These are phyloP conservation scores for Moricandia moricandioides DNA, from an alignment of 345 rosid genomes.

Conservation along the genomic window DNA sequence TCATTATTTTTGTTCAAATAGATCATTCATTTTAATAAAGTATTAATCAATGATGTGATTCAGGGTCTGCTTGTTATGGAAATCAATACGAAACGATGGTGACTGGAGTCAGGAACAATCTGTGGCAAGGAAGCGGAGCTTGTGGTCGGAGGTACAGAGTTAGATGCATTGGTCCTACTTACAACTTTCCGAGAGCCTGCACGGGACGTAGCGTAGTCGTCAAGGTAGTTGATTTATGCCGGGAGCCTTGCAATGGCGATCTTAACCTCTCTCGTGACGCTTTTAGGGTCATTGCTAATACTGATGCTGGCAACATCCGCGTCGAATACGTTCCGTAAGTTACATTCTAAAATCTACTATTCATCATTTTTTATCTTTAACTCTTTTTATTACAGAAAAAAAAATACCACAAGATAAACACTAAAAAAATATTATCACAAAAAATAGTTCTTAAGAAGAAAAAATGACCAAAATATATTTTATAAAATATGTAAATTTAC, in stretches of 20 bases:
- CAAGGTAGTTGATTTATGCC: slow-evolving; percentile 46
- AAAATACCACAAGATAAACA: no score
- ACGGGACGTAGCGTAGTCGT: slow-evolving; percentile 37
- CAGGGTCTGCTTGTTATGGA: slow-evolving; percentile 46
- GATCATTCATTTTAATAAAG: neutral
- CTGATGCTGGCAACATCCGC: slow-evolving; percentile 42
- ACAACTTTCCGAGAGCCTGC: slow-evolving; percentile 36
- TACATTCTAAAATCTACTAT: neutral
- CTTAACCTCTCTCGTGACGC: slow-evolving; percentile 58
- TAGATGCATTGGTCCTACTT: slow-evolving; percentile 38
- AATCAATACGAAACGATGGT: slow-evolving; percentile 30
- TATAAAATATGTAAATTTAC: no score
- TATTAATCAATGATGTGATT: neutral
- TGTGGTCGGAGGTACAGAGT: slow-evolving; percentile 53
- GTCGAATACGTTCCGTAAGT: slow-evolving; percentile 34
- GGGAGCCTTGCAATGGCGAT: slow-evolving; percentile 40
- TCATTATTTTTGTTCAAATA: no score
- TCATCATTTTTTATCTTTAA: neutral
- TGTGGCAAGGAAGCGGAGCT: slow-evolving; percentile 41
- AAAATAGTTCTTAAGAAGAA: no score
- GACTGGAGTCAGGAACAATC: slow-evolving; percentile 40
- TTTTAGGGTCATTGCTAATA: slow-evolving; percentile 46
- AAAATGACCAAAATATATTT: no score
- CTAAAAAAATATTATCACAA: no score
- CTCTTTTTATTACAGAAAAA: no score